Base-by-base conservation (phyloP, 352 stramenopile genomes). In the Elongisporangium anandrum region DNA sequence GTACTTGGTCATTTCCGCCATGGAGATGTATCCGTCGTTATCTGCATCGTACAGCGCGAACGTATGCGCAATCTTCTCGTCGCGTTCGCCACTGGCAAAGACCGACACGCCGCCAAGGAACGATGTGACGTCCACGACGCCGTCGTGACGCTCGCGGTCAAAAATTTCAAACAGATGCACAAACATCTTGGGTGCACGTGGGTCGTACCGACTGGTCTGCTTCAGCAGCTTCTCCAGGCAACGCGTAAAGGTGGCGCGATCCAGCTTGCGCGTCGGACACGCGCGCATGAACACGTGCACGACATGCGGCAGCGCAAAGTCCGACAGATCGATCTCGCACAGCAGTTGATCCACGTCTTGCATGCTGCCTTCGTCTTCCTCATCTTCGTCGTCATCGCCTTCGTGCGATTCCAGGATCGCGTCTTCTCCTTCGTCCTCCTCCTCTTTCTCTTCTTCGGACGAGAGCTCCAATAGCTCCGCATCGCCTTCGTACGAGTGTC, bases 41-140 rank as follows among this genome's bases (percentile, higher is more conserved):
- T 96, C 87, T 52, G 68, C 66, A 26, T 97, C 89, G 63, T 92
- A 96, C 10, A 97, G 72, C 50, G 94, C 82, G 63, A 97, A 97
- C 20, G 77, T 92, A 17, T 85, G 66, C 3, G 71, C 76, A 52
- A 95, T 90, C 63, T 95, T 95, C 57, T 96, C 83, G 39, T 94
- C 83, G 15, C 81, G 80, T 20, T 93, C 82, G 21, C 88, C 88
- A 21, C 71, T 83, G 3, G 79, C 81, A 51, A 96, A 91, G 34
- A 96, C 81, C 6, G 85, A 93, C 5, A 96, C 65, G 16, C 87
- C 88, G 10, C 81, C 83, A 1, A 95, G 65, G 50, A 97, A 95
- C 52, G 91, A 84, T 0, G 75, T 71, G 24, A 95, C 82, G 56
- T 96, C 85, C 38, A 94, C 79, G 21, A 92, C 72, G 24, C 86